These are phyloP conservation scores for Lachnellula cervina DNA, from an alignment of 2,329 filamentous ascomycete species.

Conservation along the genomic window DNA sequence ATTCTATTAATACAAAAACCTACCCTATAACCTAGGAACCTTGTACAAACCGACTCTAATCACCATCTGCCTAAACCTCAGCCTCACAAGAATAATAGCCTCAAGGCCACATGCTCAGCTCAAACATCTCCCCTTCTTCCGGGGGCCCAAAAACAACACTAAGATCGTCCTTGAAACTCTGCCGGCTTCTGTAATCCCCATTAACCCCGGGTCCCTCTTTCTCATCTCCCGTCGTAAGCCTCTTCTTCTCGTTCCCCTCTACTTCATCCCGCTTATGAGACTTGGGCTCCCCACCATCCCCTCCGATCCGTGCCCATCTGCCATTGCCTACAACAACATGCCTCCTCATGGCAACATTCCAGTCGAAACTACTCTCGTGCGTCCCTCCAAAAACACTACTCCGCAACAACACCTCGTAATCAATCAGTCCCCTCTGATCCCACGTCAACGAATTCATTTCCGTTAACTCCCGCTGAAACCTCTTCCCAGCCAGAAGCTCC, in stretches of 20 bases:
- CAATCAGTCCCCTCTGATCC: constrained; percentile 44
- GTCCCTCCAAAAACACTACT: constrained; percentile 38
- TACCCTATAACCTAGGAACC: not conserved
- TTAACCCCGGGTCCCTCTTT: not conserved
- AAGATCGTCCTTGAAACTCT: constrained; percentile 13
- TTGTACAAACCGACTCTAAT: not conserved
- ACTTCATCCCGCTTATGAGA: not conserved
- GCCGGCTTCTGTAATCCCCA: not conserved
- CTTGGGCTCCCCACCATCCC: not conserved
- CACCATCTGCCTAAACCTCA: not conserved
- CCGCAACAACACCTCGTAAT: constrained; percentile 44
- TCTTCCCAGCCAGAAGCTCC: constrained; percentile 34
- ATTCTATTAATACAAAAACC: not conserved
- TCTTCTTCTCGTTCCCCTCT: not conserved
- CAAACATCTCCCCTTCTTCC: constrained; percentile 12
- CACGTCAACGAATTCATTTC: constrained; percentile 35
- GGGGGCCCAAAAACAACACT: constrained; percentile 14
- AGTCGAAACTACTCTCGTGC: constrained; percentile 41
- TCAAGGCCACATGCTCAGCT: constrained; percentile 22
- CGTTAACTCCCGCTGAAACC: constrained; percentile 23
- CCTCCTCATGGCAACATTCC: constrained; percentile 41
- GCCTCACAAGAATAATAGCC: too few relatives aligned
- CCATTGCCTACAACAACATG: constrained; percentile 14
- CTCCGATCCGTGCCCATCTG: constrained; percentile 7
- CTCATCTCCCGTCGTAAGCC: not conserved